Conservation (phyloP, 164 flowering plant species). For the Macadamia integrifolia region DNA sequence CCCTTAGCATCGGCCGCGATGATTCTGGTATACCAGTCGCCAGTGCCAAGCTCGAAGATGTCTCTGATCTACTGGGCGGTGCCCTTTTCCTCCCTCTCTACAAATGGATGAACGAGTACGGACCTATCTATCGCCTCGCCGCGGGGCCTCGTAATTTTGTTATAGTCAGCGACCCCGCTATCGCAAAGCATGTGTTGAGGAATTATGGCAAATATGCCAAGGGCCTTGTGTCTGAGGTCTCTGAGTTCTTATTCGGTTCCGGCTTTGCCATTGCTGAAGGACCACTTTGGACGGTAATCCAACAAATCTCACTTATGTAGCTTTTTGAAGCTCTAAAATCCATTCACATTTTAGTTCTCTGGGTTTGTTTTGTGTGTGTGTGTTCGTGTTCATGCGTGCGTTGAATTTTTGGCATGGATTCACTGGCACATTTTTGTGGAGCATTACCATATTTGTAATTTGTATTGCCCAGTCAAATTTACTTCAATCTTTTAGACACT, state of each 20-base stretch:
- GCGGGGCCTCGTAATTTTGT: slow-evolving; percentile 88
- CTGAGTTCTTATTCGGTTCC: slow-evolving; percentile 87
- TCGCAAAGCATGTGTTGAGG: slow-evolving; percentile 82
- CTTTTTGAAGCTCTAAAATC: too few species aligned
- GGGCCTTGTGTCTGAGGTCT: slow-evolving; percentile 86
- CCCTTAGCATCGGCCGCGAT: slow-evolving; percentile 31
- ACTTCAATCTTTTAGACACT: neutral
- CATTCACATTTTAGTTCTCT: too few species aligned
- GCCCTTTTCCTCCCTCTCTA: slow-evolving; percentile 82
- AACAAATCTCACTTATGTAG: neutral
- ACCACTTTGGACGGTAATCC: slow-evolving; percentile 76
- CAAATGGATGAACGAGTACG: slow-evolving; percentile 84
- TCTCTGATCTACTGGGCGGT: slow-evolving; percentile 81
- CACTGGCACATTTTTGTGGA: too few species aligned
- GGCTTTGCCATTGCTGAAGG: slow-evolving; percentile 97
- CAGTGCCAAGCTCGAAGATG: slow-evolving; percentile 77
- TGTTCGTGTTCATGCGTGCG: too few species aligned
- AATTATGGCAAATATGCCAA: slow-evolving; percentile 79
- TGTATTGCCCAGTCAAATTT: too few species aligned
- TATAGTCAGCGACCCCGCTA: slow-evolving; percentile 83
- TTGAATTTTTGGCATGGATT: too few species aligned
- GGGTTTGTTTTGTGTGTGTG: too few species aligned
- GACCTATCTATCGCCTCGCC: slow-evolving; percentile 80
- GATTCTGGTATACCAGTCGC: slow-evolving; percentile 85
- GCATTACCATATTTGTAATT: too few species aligned